phyloP scores from a whole-genome alignment of 352 stramenopile species.

The Pythium volutum region DNA sequence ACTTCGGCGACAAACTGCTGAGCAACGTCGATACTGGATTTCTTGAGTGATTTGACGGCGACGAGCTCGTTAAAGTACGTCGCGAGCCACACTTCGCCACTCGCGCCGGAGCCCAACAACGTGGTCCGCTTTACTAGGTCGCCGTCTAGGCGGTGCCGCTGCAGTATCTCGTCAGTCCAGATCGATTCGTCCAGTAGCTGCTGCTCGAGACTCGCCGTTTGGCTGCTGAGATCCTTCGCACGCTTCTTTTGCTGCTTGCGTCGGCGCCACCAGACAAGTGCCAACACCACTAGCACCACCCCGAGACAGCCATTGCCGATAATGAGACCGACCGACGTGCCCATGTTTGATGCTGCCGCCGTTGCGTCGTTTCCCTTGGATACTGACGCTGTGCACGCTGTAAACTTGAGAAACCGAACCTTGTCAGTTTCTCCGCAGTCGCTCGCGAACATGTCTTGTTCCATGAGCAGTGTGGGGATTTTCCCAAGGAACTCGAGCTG shows the following conservation, averaged over 20 bases:
- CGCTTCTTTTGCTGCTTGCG: background rate
- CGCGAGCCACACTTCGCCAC: constrained; percentile 26
- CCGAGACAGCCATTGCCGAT: background rate
- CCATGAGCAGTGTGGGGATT: background rate
- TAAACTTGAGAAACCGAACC: background rate
- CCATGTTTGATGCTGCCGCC: background rate
- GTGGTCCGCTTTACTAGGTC: background rate
- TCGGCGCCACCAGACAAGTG: background rate
- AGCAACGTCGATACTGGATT: background rate
- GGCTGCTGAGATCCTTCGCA: background rate
- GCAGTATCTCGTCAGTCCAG: background rate
- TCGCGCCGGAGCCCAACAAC: constrained; percentile 8
- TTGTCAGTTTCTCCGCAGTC: background rate
- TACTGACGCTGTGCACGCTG: background rate
- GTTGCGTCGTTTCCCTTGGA: background rate
- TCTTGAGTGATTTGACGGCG: constrained; percentile 15
- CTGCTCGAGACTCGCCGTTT: background rate
- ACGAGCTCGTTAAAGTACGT: constrained; percentile 5
- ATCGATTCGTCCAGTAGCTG: constrained; percentile 1
- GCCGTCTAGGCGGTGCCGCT: constrained; percentile 4
- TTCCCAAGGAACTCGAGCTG: background rate
- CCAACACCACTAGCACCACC: background rate
- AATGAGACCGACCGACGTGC: background rate
- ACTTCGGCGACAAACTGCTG: constrained; percentile 15
- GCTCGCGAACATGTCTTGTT: background rate